Evolutionary conservation across 2,329 filamentous ascomycete genomes (phyloP), one percentile per base, ranked within the genome.

Genomic region (Fonsecaea erecta): DNA sequence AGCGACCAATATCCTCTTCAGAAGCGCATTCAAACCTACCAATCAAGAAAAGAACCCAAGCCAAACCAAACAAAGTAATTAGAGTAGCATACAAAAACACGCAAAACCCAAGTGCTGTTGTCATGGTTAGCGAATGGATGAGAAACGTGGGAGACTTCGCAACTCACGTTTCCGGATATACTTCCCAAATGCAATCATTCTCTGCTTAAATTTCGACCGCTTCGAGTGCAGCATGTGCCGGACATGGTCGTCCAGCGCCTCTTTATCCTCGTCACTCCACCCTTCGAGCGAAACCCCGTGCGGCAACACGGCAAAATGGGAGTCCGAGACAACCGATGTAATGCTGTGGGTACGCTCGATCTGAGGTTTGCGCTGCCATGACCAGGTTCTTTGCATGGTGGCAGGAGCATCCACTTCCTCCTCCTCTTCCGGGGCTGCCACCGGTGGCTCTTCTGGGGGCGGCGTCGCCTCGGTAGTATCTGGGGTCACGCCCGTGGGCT

Each of bases 41-140:
- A 74, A 96, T 96, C 61, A 96, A 81, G 78, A 94, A 95, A n/a
- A 96, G 84, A 1, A 96, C 92, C 92, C 92, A 96, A 0, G 90
- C 90, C 12, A 94, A 82, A 73, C 92, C 92, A 71, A 96, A 96
- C 0, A 93, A 81, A 0, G 92, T 95, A 71, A 96, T 93, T 21
- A 94, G 82, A 0, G 85, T 88, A 8, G 91, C 92, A 76, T 96
- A 96, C 3, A 96, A 78, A 0, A 91, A 95, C 64, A 96, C 90
- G 61, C 93, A 84, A 74, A 95, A 92, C 0, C 92, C 92, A 40
- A 96, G 82, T 0, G 92, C 84, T 87, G 63, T 34, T 51, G 54
- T 34, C 26, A 59, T 57, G 21, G 59, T 68, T 35, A 60, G 61
- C 28, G 24, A 52, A 18, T 6, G 16, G 21, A 3, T 43, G n/a